These are phyloP conservation scores for Acacia melanoxylon DNA, from an alignment of 306 rosid genomes.

Conservation along the genomic window DNA sequence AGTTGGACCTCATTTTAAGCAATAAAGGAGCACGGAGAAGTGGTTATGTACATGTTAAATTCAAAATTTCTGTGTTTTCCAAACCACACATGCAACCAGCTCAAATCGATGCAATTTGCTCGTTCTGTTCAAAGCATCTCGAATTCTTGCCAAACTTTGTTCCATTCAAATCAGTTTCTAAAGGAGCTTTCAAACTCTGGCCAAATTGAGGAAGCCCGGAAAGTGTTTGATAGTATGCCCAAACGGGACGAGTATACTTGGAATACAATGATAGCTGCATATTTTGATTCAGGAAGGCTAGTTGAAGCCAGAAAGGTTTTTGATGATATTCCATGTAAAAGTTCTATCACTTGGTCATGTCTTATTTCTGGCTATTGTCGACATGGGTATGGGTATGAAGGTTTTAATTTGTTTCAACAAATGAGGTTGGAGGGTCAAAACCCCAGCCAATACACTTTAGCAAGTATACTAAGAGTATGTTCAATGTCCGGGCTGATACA, in stretches of 20 bases:
- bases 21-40: background rate
- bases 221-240: conserved; percentile 72
- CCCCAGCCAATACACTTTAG: conserved; percentile 72
- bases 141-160: conserved; percentile 36
- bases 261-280: conserved; percentile 80
- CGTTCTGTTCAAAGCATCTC: conserved; percentile 26
- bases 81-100: conserved; percentile 22
- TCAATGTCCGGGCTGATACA: conserved; percentile 58
- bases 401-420: conserved; percentile 55
- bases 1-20: background rate
- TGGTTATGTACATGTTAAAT: conserved; percentile 47
- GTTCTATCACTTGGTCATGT: conserved; percentile 78
- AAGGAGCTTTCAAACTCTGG: conserved; percentile 55
- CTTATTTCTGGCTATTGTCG: conserved; percentile 74
- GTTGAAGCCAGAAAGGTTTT: conserved; percentile 69
- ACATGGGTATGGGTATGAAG: conserved; percentile 57
- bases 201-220: conserved; percentile 63
- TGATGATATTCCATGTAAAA: conserved; percentile 43
- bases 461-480: conserved; percentile 72
- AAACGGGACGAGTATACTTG: conserved; percentile 65
- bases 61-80: conserved; percentile 28
- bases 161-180: conserved; percentile 47
- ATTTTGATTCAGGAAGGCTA: conserved; percentile 60
- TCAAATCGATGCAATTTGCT: conserved; percentile 15
- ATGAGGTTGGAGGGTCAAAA: conserved; percentile 70